Conservation (phyloP, 2,329 filamentous ascomycete species). For the Neospermospora avenae region DNA sequence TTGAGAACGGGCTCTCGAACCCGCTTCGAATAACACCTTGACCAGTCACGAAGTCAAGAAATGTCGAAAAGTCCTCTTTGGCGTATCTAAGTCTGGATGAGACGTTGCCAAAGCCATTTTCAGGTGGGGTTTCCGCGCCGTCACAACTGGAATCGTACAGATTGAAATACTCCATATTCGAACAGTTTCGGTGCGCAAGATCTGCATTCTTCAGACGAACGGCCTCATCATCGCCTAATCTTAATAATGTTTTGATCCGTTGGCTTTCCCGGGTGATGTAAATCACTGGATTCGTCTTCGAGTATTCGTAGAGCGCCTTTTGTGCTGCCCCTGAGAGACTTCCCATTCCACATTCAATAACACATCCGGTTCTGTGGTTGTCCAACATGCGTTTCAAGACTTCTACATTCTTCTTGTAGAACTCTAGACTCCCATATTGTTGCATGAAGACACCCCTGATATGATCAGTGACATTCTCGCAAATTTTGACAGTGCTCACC, state of each 20-base stretch:
- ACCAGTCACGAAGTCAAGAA: conserved; percentile 56
- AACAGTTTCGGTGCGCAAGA: conserved; percentile 44
- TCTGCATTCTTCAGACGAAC: conserved; percentile 43
- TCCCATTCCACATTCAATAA: conserved; percentile 70
- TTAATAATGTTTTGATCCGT: conserved; percentile 53
- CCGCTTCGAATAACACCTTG: conserved; percentile 49
- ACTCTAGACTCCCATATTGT: conserved; percentile 56
- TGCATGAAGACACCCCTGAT: conserved; percentile 61
- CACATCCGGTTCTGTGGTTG: conserved; percentile 55
- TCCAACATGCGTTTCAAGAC: conserved; percentile 58
- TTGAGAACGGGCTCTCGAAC: conserved; percentile 57
- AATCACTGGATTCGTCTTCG: conserved; percentile 64
- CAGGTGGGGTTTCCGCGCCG: conserved; percentile 38
- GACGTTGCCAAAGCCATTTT: conserved; percentile 43
- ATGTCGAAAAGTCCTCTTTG: conserved; percentile 58
- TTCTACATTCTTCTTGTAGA: conserved; percentile 60
- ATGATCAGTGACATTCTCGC: not conserved
- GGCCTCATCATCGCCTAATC: conserved; percentile 42
- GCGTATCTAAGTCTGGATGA: conserved; percentile 49
- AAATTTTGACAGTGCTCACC: not conserved
- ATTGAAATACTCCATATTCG: conserved; percentile 67
- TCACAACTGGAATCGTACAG: conserved; percentile 42
- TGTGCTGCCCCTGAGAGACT: conserved; percentile 40
- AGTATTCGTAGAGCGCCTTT: conserved; percentile 59
- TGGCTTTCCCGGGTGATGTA: conserved; percentile 64